Percentiles rank a stretch among this genome's conserved stretches.
phyloP scores from a whole-genome alignment of 108 stramenopile genomes.

The Cylindrotheca fusiformis region DNA sequence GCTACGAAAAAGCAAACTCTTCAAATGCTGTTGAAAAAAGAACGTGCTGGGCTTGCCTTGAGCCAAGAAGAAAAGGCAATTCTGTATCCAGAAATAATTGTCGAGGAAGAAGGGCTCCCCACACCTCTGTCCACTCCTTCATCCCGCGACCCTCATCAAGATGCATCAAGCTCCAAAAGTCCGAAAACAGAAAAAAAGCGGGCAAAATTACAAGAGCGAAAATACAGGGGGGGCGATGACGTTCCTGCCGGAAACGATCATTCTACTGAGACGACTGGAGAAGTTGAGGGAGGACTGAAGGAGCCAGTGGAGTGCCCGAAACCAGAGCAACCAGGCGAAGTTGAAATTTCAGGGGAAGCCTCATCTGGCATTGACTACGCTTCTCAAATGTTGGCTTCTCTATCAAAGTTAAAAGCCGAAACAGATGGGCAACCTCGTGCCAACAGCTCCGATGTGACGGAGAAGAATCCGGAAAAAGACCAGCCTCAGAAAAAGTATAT shows the following conservation, averaged over 20 bases:
- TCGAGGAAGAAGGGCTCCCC: constrained; percentile 15
- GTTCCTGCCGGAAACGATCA: not conserved
- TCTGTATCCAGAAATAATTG: constrained; percentile 46
- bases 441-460: constrained; percentile 40
- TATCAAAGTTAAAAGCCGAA: constrained; percentile 38
- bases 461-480: constrained; percentile 33
- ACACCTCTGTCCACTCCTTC: not conserved
- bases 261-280: constrained; percentile 6
- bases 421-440: constrained; percentile 17
- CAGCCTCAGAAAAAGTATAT: constrained; percentile 36
- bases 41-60: constrained; percentile 60
- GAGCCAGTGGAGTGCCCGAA: not conserved
- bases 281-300: not conserved
- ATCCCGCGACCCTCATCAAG: not conserved
- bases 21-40: constrained; percentile 59
- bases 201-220: not conserved
- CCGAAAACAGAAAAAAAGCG: not conserved
- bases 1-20: constrained; percentile 71
- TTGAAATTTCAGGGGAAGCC: not conserved
- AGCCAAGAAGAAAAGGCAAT: constrained; percentile 69
- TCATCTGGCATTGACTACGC: constrained; percentile 40
- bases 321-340: constrained; percentile 1
- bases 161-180: not conserved
- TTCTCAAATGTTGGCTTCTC: constrained; percentile 64
- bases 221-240: not conserved